These are phyloP conservation scores for Schizopora paradoxa DNA, from an alignment of 1,284 basidiomycete species.

Conservation along the genomic window DNA sequence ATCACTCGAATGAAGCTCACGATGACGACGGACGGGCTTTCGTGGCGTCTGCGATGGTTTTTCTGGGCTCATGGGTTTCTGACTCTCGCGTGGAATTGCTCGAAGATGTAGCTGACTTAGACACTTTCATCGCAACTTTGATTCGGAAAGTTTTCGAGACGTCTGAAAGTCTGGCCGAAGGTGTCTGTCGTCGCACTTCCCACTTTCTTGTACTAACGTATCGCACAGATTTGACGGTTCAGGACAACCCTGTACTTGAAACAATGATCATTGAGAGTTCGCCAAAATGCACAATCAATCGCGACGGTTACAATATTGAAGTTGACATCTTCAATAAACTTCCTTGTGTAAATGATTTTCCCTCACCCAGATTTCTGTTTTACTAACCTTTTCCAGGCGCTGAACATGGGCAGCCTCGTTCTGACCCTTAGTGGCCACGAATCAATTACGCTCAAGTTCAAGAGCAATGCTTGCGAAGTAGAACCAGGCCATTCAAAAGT, in stretches of 20 bases:
- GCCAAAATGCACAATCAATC: conserved; percentile 38
- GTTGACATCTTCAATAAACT: conserved; percentile 57
- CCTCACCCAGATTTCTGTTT: background rate
- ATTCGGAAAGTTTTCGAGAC: conserved; percentile 46
- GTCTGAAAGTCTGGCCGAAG: conserved; percentile 48
- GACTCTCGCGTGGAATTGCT: conserved; percentile 49
- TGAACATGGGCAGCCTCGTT: conserved; percentile 47
- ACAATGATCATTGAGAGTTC: conserved; percentile 43
- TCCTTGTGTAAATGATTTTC: conserved; percentile 57
- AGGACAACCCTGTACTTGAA: conserved; percentile 63
- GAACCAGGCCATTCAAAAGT: conserved; percentile 50
- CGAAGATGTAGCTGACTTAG: conserved; percentile 44
- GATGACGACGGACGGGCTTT: conserved; percentile 68
- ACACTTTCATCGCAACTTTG: conserved; percentile 48
- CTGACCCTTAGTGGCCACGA: conserved; percentile 53
- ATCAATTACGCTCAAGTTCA: conserved; percentile 48
- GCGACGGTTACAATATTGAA: conserved; percentile 62
- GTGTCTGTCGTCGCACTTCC: conserved; percentile 31
- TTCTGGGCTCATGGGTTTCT: conserved; percentile 60
- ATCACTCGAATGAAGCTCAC: conserved; percentile 44
- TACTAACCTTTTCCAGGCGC: conserved; percentile 30
- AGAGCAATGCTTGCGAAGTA: conserved; percentile 33
- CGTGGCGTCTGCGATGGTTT: conserved; percentile 58
- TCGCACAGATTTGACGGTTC: conserved; percentile 54
- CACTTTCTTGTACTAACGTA: conserved; percentile 4